Conservation (phyloP, 306 rosid species). For the Psophocarpus tetragonolobus region DNA sequence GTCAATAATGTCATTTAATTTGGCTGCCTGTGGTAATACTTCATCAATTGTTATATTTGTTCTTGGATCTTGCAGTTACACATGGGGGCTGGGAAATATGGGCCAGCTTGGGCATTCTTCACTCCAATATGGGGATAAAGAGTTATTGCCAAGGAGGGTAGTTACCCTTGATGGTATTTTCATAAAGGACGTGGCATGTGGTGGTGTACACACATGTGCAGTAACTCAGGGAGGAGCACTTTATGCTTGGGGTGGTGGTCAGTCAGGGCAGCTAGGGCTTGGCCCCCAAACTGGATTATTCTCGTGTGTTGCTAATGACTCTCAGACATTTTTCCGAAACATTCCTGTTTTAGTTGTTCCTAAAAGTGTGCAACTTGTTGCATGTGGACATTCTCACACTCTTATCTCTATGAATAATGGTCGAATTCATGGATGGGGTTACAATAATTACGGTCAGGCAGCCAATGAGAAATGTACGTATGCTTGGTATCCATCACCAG, state of each 20-base stretch:
- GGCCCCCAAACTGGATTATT: slow-evolving; percentile 86
- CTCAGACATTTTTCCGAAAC: slow-evolving; percentile 64
- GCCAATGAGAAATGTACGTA: slow-evolving; percentile 85
- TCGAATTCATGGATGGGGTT: slow-evolving; percentile 96
- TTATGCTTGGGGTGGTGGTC: slow-evolving; percentile 96
- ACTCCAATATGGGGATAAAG: slow-evolving; percentile 81
- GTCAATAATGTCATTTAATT: not conserved
- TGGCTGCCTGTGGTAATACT: not conserved
- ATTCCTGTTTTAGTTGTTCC: slow-evolving; percentile 83
- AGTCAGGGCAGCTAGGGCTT: slow-evolving; percentile 90
- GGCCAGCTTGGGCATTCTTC: slow-evolving; percentile 99
- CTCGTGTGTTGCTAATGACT: slow-evolving; percentile 64
- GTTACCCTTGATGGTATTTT: slow-evolving; percentile 72
- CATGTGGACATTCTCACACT: slow-evolving; percentile 93
- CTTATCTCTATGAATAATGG: slow-evolving; percentile 76
- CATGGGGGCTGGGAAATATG: slow-evolving; percentile 95
- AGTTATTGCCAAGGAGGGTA: slow-evolving; percentile 88
- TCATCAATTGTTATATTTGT: slow-evolving; percentile 31
- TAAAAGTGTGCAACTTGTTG: slow-evolving; percentile 71
- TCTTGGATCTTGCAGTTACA: slow-evolving; percentile 60
- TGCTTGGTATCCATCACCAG: slow-evolving; percentile 97
- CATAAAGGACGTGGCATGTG: slow-evolving; percentile 72
- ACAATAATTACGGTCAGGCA: slow-evolving; percentile 95
- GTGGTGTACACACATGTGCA: slow-evolving; percentile 91
- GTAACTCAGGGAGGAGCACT: slow-evolving; percentile 80